Percentiles rank a stretch among this genome's conserved stretches.
Conservation (phyloP, 768 basidiomycete genomes). For the Mycena belliarum region DNA sequence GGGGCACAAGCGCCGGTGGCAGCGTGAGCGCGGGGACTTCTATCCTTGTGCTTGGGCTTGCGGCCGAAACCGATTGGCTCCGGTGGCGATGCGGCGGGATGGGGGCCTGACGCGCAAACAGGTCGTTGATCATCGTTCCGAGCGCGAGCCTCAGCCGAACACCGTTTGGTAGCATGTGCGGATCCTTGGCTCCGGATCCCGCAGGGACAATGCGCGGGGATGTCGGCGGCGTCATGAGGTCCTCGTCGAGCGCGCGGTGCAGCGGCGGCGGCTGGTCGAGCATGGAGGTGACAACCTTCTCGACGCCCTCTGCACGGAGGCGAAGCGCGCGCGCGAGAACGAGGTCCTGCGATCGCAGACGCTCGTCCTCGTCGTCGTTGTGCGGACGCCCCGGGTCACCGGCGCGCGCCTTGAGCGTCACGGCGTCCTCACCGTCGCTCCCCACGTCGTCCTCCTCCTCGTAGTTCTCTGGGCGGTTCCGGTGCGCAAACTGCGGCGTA, state of each 20-base stretch:
- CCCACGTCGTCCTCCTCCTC: constrained; percentile 70
- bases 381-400: constrained; percentile 46
- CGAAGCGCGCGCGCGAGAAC: constrained; percentile 62
- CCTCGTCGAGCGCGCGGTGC: constrained; percentile 57
- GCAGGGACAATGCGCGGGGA: constrained; percentile 47
- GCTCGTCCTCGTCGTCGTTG: constrained; percentile 60
- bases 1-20: constrained; percentile 15
- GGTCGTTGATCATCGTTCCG: constrained; percentile 76
- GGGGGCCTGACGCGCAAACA: constrained; percentile 76
- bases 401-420: constrained; percentile 51
- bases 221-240: constrained; percentile 50
- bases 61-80: constrained; percentile 31
- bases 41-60: constrained; percentile 7
- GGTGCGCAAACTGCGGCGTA: constrained; percentile 59
- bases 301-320: constrained; percentile 76
- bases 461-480: constrained; percentile 72
- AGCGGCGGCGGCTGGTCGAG: constrained; percentile 74
- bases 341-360: constrained; percentile 59
- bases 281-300: constrained; percentile 82
- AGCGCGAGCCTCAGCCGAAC: constrained; percentile 77
- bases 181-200: constrained; percentile 14
- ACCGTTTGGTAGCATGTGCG: constrained; percentile 70
- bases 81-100: constrained; percentile 47
- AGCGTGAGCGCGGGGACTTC: constrained; percentile 1
- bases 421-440: constrained; percentile 64